Percentiles rank a stretch among this genome's conserved stretches.
Evolutionary conservation across 1,284 basidiomycete genomes (phyloP).

Genomic region (Ceratobasidium sp.): DNA sequence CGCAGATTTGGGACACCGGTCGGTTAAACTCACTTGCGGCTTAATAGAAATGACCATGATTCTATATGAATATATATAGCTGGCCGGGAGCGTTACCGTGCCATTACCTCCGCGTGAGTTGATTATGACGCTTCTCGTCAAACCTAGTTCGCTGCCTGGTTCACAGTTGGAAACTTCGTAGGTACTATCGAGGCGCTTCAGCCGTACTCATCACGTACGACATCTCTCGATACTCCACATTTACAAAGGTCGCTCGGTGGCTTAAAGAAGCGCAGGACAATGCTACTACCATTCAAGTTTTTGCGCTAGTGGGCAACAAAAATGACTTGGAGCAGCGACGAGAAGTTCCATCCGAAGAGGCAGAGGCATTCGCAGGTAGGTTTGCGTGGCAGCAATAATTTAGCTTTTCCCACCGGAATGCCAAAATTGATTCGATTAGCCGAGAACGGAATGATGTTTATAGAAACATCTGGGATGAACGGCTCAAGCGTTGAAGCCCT

Average conservation of each 20-base stretch:
- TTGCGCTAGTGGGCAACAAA: constrained; percentile 81
- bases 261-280: constrained; percentile 97
- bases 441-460: constrained; percentile 90
- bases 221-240: constrained; percentile 94
- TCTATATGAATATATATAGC: constrained; percentile 58
- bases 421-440: no score
- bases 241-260: constrained; percentile 96
- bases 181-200: constrained; percentile 98
- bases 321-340: constrained; percentile 66
- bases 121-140: neutral
- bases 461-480: constrained; percentile 99
- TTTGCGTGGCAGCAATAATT: no score
- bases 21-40: constrained; percentile 44
- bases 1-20: constrained; percentile 99
- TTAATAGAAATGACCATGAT: neutral
- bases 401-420: neutral
- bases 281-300: constrained; percentile 91
- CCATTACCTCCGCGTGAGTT: constrained; percentile 93
- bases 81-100: constrained; percentile 98
- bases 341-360: constrained; percentile 72
- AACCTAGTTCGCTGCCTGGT: neutral
- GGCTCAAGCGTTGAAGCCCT: constrained; percentile 96
- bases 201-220: constrained; percentile 92
- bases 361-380: constrained; percentile 82
- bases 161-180: no score